Base-by-base conservation (phyloP, 2,329 filamentous ascomycete species). In the Chaetomiaceae sp. region DNA sequence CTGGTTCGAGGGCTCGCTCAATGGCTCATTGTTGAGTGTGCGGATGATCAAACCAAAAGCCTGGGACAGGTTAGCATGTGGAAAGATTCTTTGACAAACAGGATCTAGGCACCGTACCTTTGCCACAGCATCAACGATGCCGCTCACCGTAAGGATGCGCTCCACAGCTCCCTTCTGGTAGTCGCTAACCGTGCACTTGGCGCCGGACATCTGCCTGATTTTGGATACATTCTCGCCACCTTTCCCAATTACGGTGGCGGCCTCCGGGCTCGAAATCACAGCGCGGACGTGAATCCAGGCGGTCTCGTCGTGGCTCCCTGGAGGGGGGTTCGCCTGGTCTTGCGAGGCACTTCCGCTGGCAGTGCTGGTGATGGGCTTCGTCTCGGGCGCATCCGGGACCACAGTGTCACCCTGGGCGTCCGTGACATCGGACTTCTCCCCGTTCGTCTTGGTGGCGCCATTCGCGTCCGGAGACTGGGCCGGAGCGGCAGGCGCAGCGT, bases 141-240 rank as follows among this genome's bases (percentile, higher is more conserved):
- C 93, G 68, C 91, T 97, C 51, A 98, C 93, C 26, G 93, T 98
- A 61, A 98, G 76, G 62, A 98, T 96, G 64, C 93, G 88, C 74
- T 98, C 93, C 27, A 97, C 90, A 45, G 93, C 93, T 56, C 93
- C 93, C 63, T 95, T 88, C 58, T 94, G 87, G 63, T 97, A 98
- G 69, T 98, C 93, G 71, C 90, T 96, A 58, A 98, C 93, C 38
- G 93, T 98, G 74, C 93, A 98, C 72, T 97, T 97, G 56, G 93
- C 93, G 60, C 89, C 90, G 42, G 93, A 96, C 70, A 95, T 77
- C 65, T 88, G 88, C 57, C 93, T 83, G 63, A 98, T 97, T 70
- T 95, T 88, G 57, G 90, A 95, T 38, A 98, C 93, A 63, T 98
- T 98, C 74, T 98, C 93, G 64, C 93, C 93, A 54, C 90, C 91